Percentiles rank a stretch among this genome's conserved stretches.
Evolutionary conservation across 2,329 filamentous ascomycete species (phyloP).

Genomic region (Paraphoma chrysanthemicola): DNA sequence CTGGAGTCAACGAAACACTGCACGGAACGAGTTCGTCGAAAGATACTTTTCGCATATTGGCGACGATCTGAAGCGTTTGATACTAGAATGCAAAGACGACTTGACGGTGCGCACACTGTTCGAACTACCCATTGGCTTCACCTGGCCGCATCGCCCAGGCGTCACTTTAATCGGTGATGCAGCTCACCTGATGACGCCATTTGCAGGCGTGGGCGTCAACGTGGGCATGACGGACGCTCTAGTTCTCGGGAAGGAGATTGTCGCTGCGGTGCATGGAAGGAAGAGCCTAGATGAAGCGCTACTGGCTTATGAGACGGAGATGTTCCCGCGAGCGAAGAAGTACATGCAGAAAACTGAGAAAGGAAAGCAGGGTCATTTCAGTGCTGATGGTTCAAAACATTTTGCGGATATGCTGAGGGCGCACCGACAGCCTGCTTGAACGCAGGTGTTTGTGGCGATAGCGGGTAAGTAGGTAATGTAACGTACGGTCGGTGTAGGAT

Average conservation of each 20-base stretch:
- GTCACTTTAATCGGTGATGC: constrained; percentile 66
- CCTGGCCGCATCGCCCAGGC: constrained; percentile 58
- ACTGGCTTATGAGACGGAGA: constrained; percentile 32
- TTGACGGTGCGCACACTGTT: constrained; percentile 51
- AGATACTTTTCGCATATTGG: constrained; percentile 45
- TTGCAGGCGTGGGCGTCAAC: constrained; percentile 67
- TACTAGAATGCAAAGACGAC: constrained; percentile 25
- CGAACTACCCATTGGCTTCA: constrained; percentile 59
- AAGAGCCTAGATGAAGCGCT: constrained; percentile 29
- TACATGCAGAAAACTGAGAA: constrained; percentile 24
- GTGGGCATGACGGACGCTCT: constrained; percentile 63
- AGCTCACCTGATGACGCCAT: constrained; percentile 66
- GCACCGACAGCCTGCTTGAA: no score
- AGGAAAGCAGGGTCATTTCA: constrained; percentile 32
- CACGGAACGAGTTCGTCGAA: constrained; percentile 35
- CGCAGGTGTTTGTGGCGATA: no score
- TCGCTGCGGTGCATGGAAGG: constrained; percentile 19
- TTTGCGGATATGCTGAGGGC: constrained; percentile 31
- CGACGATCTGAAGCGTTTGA: constrained; percentile 26
- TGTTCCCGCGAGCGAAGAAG: constrained; percentile 30
- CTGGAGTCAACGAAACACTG: constrained; percentile 45
- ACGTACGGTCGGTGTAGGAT: no score
- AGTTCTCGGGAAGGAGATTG: constrained; percentile 50
- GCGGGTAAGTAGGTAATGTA: no score
- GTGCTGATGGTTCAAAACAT: constrained; percentile 18